phyloP scores from a whole-genome alignment of 495 filamentous ascomycete species.

The Penicillium roqueforti region DNA sequence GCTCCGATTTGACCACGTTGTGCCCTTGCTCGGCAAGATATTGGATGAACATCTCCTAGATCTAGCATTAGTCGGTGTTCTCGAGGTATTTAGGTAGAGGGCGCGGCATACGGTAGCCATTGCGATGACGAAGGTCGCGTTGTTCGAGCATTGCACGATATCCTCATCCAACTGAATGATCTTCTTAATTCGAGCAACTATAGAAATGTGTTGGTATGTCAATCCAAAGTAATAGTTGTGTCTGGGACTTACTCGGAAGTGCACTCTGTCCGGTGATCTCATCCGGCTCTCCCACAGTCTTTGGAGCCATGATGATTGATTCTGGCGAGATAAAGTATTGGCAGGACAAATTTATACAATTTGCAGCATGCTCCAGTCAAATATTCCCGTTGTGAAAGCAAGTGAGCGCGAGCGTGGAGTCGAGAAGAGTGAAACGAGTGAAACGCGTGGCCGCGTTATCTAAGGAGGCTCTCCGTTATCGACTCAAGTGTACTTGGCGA shows the following conservation, averaged over 20 bases:
- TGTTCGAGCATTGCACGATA: slow-evolving; percentile 77
- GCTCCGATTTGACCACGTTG: slow-evolving; percentile 82
- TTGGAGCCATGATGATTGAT: slow-evolving; percentile 71
- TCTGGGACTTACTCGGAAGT: slow-evolving; percentile 67
- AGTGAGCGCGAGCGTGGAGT: slow-evolving; percentile 10
- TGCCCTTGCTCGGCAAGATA: slow-evolving; percentile 80
- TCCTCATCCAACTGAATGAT: slow-evolving; percentile 88
- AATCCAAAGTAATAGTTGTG: neutral
- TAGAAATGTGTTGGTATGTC: slow-evolving; percentile 9
- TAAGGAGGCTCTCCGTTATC: slow-evolving; percentile 31
- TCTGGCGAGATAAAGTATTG: neutral
- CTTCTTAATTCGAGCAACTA: slow-evolving; percentile 90
- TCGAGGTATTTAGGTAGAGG: neutral
- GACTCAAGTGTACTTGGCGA: slow-evolving; percentile 32
- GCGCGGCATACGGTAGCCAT: slow-evolving; percentile 66
- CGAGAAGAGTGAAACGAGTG: slow-evolving; percentile 14
- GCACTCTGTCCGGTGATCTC: slow-evolving; percentile 81
- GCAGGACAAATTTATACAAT: neutral
- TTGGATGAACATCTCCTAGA: slow-evolving; percentile 92
- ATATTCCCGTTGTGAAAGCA: neutral
- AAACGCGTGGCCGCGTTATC: slow-evolving; percentile 32
- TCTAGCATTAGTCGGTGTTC: slow-evolving; percentile 11
- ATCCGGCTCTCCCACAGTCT: slow-evolving; percentile 71
- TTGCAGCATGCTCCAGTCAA: neutral
- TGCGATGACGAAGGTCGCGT: slow-evolving; percentile 91